These are phyloP conservation scores for Lactifluus volemus DNA, from an alignment of 768 basidiomycete species.

Conservation along the genomic window DNA sequence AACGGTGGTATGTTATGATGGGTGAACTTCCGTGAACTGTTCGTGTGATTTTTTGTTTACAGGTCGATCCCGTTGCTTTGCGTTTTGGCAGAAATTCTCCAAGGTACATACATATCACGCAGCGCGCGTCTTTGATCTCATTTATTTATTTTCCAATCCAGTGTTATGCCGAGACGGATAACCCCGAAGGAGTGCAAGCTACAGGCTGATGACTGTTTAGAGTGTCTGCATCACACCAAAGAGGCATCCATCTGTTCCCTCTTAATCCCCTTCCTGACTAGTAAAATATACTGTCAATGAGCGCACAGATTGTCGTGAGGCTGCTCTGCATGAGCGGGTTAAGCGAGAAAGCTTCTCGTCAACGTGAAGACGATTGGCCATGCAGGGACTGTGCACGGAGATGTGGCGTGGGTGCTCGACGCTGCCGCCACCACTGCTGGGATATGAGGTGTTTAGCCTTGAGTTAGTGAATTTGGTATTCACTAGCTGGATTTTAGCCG, in stretches of 20 bases:
- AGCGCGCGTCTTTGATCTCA: background rate
- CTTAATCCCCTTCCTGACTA: background rate
- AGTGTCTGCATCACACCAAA: slow-evolving; percentile 83
- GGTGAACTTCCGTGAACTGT: background rate
- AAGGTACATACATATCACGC: slow-evolving; percentile 48
- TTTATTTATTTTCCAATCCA: slow-evolving; percentile 23
- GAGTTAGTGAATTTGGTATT: too few species aligned
- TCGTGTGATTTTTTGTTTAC: background rate
- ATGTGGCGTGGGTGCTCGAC: too few species aligned
- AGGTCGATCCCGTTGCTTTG: slow-evolving; percentile 84
- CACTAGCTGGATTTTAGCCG: too few species aligned
- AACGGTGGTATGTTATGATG: slow-evolving; percentile 39
- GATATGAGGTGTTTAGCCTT: too few species aligned
- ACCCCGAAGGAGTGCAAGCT: slow-evolving; percentile 61
- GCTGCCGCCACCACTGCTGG: too few species aligned
- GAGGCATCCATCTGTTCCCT: slow-evolving; percentile 48
- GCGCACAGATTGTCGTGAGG: too few species aligned
- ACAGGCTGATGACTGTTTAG: slow-evolving; percentile 79
- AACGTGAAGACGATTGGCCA: too few species aligned
- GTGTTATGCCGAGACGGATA: slow-evolving; percentile 82
- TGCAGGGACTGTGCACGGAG: too few species aligned
- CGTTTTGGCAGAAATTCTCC: slow-evolving; percentile 87
- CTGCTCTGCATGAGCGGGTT: too few species aligned
- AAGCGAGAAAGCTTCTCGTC: too few species aligned
- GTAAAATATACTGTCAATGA: too few species aligned